Conservation (phyloP, 2,329 filamentous ascomycete genomes). For the Ophiostoma piceae region DNA sequence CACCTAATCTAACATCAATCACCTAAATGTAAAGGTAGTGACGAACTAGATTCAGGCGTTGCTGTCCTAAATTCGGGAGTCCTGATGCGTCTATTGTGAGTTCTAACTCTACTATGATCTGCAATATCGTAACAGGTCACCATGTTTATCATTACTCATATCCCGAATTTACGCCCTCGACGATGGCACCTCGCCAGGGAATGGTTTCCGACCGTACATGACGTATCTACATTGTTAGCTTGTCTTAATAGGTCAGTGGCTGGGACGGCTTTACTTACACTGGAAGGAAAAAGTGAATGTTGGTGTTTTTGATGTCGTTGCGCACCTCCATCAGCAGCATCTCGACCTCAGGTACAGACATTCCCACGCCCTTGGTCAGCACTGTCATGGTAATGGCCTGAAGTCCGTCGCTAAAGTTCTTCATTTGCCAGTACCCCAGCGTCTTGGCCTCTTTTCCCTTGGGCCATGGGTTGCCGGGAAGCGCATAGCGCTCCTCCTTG, state of each 20-base stretch:
- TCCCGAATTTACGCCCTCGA: neutral
- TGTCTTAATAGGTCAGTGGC: too few relatives aligned
- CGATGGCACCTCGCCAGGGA: constrained; percentile 17
- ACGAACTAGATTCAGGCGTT: too few relatives aligned
- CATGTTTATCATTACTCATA: neutral
- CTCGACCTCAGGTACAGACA: constrained; percentile 30
- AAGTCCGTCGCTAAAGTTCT: constrained; percentile 32
- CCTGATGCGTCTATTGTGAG: too few relatives aligned
- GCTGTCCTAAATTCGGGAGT: too few relatives aligned
- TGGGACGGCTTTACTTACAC: constrained; percentile 19
- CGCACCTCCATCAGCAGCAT: constrained; percentile 28
- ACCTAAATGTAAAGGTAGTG: too few relatives aligned
- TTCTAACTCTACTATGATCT: neutral
- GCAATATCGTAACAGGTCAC: neutral
- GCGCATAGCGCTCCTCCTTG: constrained; percentile 30
- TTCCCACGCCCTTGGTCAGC: constrained; percentile 30
- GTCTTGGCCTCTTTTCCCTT: constrained; percentile 30
- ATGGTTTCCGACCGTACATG: constrained; percentile 28
- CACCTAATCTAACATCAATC: too few relatives aligned
- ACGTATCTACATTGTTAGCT: constrained; percentile 20
- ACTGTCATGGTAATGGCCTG: constrained; percentile 31
- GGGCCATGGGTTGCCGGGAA: constrained; percentile 33
- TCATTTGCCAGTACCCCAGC: constrained; percentile 32
- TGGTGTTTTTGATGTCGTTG: constrained; percentile 27
- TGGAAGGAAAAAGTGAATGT: constrained; percentile 29